phyloP scores from a whole-genome alignment of 208 protist genomes.

The Leishmania gerbilli region DNA sequence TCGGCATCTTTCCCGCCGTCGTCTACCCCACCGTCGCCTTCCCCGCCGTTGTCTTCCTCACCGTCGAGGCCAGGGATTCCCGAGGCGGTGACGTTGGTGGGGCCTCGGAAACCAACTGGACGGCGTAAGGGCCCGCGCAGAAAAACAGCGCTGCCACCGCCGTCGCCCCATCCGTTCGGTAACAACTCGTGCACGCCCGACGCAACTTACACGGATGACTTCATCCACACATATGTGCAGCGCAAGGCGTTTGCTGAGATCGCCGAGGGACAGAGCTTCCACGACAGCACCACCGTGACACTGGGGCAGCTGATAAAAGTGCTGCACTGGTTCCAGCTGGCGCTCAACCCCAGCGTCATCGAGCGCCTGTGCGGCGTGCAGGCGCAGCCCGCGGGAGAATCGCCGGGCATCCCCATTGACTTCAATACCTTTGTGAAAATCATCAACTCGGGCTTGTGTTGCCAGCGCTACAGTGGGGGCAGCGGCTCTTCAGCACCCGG shows the following conservation, averaged over 20 bases:
- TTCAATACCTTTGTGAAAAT: slow-evolving; percentile 20
- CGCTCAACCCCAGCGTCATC: slow-evolving; percentile 16
- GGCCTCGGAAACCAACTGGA: background rate
- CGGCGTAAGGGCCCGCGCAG: background rate
- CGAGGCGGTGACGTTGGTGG: background rate
- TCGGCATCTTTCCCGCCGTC: background rate
- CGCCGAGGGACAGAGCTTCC: background rate
- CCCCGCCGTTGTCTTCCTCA: background rate
- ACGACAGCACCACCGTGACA: background rate
- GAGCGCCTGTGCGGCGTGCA: slow-evolving; percentile 18
- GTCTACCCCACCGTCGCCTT: background rate
- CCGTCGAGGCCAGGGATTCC: slow-evolving; percentile 2
- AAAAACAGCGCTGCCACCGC: background rate
- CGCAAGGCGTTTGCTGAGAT: slow-evolving; percentile 31
- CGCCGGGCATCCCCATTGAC: slow-evolving; percentile 10
- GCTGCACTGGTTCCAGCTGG: slow-evolving; percentile 22
- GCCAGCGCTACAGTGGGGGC: background rate
- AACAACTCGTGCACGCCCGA: background rate
- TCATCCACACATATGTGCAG: slow-evolving; percentile 17
- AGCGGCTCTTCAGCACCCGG: background rate
- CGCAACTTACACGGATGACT: background rate
- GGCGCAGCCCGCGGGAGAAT: background rate
- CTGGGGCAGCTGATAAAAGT: slow-evolving; percentile 16
- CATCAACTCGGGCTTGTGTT: slow-evolving; percentile 15
- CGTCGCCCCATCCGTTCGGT: background rate